Conservation (phyloP, 1,139 yeast genomes). For the Candida tropicalis region DNA sequence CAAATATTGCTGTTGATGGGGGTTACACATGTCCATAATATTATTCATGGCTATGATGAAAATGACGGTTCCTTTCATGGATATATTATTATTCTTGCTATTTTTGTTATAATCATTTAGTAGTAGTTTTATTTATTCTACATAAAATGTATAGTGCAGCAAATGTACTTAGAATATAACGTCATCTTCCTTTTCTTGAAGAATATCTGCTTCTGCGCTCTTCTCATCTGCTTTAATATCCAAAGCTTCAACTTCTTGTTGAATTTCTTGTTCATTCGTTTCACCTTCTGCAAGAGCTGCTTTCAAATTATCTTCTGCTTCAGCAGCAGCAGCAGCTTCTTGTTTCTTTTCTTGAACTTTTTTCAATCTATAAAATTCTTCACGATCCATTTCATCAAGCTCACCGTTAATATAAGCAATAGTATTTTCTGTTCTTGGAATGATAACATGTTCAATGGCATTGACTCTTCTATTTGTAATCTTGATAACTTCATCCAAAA, state of each 20-base stretch:
- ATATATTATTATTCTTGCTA: too few species aligned
- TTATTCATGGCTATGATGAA: not conserved
- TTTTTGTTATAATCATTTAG: too few species aligned
- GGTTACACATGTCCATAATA: conserved; percentile 60
- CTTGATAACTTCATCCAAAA: conserved; percentile 95
- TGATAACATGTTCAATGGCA: conserved; percentile 97
- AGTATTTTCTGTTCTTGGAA: conserved; percentile 96
- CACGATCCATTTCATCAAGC: conserved; percentile 96
- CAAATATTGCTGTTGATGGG: conserved; percentile 83
- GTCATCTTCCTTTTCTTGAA: conserved; percentile 46
- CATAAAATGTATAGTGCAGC: too few species aligned
- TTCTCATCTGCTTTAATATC: conserved; percentile 23
- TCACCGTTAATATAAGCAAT: conserved; percentile 92
- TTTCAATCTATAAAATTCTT: conserved; percentile 93
- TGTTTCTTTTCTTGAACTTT: conserved; percentile 97
- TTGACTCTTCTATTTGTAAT: conserved; percentile 98
- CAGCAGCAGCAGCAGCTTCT: conserved; percentile 68
- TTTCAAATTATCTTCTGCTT: conserved; percentile 45
- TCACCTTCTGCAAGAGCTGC: conserved; percentile 19
- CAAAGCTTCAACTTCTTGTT: conserved; percentile 27
- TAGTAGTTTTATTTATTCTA: too few species aligned
- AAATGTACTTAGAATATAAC: conserved; percentile 38
- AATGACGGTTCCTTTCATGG: too few species aligned
- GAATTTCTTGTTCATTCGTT: conserved; percentile 22
- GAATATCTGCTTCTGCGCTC: conserved; percentile 30